phyloP scores from a whole-genome alignment of 1,284 basidiomycete genomes.

The Irpex rosettiformis region DNA sequence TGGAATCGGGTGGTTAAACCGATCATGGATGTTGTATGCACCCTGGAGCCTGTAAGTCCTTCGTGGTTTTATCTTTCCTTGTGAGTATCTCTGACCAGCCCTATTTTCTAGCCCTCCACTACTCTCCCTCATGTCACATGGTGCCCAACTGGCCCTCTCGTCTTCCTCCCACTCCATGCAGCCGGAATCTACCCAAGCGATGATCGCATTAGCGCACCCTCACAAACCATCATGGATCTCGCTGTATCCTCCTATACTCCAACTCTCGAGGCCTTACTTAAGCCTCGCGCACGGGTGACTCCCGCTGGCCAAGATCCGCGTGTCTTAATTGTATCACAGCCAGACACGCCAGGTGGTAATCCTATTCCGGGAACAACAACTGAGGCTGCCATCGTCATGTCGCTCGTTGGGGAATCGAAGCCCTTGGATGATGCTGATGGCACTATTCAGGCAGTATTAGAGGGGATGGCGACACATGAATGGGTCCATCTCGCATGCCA shows the following conservation, averaged over 20 bases:
- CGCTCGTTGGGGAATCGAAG: neutral
- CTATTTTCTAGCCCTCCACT: too few species aligned
- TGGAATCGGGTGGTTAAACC: neutral
- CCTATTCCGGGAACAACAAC: neutral
- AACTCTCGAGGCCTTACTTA: neutral
- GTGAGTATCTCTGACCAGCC: too few species aligned
- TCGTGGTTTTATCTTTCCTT: neutral
- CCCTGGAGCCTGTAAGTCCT: neutral
- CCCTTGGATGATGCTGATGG: neutral
- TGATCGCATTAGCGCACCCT: neutral
- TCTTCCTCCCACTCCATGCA: neutral
- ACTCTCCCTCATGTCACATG: neutral
- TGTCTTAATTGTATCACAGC: neutral
- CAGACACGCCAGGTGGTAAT: neutral
- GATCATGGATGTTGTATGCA: neutral
- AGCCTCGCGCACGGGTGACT: neutral
- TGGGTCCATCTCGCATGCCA: constrained; percentile 23
- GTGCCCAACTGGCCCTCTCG: neutral
- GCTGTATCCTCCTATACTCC: neutral
- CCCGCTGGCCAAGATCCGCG: neutral
- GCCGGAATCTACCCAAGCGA: neutral
- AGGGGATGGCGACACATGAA: constrained; percentile 8
- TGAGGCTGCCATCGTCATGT: neutral
- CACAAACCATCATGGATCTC: neutral
- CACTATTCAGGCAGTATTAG: constrained; percentile 3